phyloP scores from a whole-genome alignment of 2,329 filamentous ascomycete species.

The Exophiala dermatitidis region DNA sequence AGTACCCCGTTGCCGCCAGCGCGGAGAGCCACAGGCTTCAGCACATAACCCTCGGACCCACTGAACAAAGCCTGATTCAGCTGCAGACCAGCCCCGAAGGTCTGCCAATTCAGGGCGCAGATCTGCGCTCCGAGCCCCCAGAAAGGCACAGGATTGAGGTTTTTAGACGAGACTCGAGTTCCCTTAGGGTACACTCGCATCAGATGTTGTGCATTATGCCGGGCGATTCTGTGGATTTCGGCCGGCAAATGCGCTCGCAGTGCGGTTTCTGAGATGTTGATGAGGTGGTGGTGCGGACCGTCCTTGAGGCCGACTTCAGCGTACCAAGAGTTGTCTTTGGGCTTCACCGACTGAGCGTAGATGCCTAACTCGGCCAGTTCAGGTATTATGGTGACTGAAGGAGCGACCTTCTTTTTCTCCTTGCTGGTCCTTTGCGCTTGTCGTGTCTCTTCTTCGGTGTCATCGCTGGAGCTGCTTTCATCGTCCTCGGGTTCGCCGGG shows the following conservation, averaged over 20 bases:
- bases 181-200: conserved; percentile 27
- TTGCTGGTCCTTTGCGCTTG: conserved; percentile 17
- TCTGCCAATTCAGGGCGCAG: conserved; percentile 27
- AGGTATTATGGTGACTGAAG: conserved; percentile 21
- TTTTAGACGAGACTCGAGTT: conserved; percentile 23
- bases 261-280: conserved; percentile 25
- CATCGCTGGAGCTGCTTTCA: conserved; percentile 3
- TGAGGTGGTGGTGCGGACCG: conserved; percentile 23
- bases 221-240: conserved; percentile 17
- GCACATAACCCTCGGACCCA: conserved; percentile 25
- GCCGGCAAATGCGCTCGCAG: conserved; percentile 19
- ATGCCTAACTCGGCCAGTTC: conserved; percentile 26
- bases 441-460: conserved; percentile 15
- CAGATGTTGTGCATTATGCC: conserved; percentile 23
- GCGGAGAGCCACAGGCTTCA: conserved; percentile 24
- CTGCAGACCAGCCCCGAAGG: conserved; percentile 25
- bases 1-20: conserved; percentile 15
- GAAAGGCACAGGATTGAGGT: conserved; percentile 25
- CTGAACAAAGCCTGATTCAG: conserved; percentile 26
- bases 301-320: conserved; percentile 17
- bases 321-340: conserved; percentile 25
- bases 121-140: conserved; percentile 25
- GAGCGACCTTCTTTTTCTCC: conserved; percentile 19
- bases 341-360: conserved; percentile 27
- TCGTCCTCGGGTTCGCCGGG: conserved; percentile 14